Conservation (phyloP, 345 rosid genomes). For the Balakata baccata region DNA sequence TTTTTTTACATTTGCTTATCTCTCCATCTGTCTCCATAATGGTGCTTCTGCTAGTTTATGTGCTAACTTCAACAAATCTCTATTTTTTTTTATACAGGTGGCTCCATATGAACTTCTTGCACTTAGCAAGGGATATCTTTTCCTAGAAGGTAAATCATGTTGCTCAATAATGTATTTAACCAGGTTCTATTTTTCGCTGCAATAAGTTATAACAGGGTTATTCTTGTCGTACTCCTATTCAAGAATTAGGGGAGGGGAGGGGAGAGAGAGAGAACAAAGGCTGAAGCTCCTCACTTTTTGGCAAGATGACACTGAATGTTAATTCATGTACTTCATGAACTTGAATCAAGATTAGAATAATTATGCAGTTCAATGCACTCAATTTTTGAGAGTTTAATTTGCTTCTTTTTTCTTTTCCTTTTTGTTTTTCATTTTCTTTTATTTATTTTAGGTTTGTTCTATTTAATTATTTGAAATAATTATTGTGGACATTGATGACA, state of each 20-base stretch:
- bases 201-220: background rate
- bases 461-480: no score
- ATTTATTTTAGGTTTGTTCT: no score
- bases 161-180: background rate
- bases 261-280: no score
- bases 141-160: conserved; percentile 64
- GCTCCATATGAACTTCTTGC: conserved; percentile 98
- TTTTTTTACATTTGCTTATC: background rate
- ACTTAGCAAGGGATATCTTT: conserved; percentile 88
- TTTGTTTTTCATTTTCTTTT: no score
- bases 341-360: no score
- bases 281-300: background rate
- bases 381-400: no score
- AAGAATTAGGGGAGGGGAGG: background rate
- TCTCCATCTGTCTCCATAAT: background rate
- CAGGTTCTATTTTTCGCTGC: background rate
- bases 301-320: background rate
- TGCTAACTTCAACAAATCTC: background rate
- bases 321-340: background rate
- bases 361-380: no score
- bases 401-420: no score
- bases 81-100: conserved; percentile 48
- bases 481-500: no score
- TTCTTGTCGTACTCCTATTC: background rate
- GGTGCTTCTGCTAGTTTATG: background rate